These are phyloP conservation scores for Monosporozyma yasuniensis DNA, from an alignment of 805 yeast genomes.

Conservation along the genomic window DNA sequence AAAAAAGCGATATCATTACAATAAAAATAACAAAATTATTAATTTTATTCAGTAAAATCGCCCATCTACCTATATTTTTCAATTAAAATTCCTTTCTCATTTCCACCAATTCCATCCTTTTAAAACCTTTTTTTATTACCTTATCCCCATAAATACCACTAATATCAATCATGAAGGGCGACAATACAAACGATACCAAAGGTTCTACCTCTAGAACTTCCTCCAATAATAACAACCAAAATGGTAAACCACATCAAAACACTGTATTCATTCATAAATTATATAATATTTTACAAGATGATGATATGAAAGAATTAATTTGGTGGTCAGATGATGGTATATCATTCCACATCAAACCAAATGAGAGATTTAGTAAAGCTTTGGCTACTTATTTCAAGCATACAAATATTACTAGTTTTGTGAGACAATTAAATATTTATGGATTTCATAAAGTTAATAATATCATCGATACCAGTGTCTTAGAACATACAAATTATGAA, in stretches of 20 bases:
- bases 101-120: background rate
- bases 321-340: slow-evolving; percentile 74
- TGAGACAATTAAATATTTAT: slow-evolving; percentile 73
- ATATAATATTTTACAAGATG: slow-evolving; percentile 84
- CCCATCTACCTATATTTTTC: too few relatives aligned
- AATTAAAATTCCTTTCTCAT: background rate
- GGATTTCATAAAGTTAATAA: slow-evolving; percentile 63
- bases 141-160: background rate
- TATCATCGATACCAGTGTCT: slow-evolving; percentile 3
- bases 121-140: too few relatives aligned
- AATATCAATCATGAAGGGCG: background rate
- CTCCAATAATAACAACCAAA: background rate
- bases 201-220: background rate
- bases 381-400: slow-evolving; percentile 61
- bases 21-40: too few relatives aligned
- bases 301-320: slow-evolving; percentile 59
- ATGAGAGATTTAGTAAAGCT: slow-evolving; percentile 78
- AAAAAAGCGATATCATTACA: too few relatives aligned
- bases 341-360: slow-evolving; percentile 72
- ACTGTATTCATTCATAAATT: slow-evolving; percentile 80
- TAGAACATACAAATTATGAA: background rate
- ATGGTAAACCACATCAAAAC: slow-evolving; percentile 26
- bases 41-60: too few relatives aligned
- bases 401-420: slow-evolving; percentile 71
- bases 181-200: background rate